phyloP scores from a whole-genome alignment of 805 yeast species.

The Wickerhamomyces kurtzmanii region DNA sequence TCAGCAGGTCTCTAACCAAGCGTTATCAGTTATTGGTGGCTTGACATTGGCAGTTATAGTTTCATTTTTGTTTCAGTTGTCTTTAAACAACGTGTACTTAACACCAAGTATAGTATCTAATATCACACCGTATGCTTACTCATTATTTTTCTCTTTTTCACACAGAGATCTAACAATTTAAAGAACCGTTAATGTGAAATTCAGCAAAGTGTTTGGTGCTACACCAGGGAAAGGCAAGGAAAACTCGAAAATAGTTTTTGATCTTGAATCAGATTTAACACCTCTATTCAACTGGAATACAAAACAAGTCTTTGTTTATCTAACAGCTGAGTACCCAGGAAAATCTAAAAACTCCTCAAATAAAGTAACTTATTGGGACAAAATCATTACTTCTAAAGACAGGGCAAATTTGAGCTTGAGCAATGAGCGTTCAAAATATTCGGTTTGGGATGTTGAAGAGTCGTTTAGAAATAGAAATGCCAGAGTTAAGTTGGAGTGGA shows the following conservation, averaged over 20 bases:
- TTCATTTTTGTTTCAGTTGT: conserved; percentile 40
- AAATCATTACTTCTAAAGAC: conserved; percentile 50
- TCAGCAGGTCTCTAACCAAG: conserved; percentile 43
- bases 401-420: conserved; percentile 47
- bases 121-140: conserved; percentile 22
- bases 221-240: conserved; percentile 61
- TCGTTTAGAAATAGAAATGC: conserved; percentile 53
- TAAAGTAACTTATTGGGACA: conserved; percentile 87
- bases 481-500: conserved; percentile 70
- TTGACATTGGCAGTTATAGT: conserved; percentile 37
- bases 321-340: conserved; percentile 71
- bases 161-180: conserved; percentile 10
- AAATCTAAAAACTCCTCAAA: conserved; percentile 31
- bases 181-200: conserved; percentile 31
- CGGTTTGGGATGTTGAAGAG: conserved; percentile 77
- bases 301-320: conserved; percentile 86
- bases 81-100: conserved; percentile 31
- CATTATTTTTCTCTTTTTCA: background rate
- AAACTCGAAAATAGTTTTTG: conserved; percentile 62
- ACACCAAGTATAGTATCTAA: conserved; percentile 26
- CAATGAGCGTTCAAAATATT: conserved; percentile 60
- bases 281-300: conserved; percentile 94
- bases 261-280: conserved; percentile 62
- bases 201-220: conserved; percentile 62
- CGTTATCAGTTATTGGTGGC: conserved; percentile 39